phyloP scores from a whole-genome alignment of 2,329 filamentous ascomycete genomes.

The Aspergillus cejpii region DNA sequence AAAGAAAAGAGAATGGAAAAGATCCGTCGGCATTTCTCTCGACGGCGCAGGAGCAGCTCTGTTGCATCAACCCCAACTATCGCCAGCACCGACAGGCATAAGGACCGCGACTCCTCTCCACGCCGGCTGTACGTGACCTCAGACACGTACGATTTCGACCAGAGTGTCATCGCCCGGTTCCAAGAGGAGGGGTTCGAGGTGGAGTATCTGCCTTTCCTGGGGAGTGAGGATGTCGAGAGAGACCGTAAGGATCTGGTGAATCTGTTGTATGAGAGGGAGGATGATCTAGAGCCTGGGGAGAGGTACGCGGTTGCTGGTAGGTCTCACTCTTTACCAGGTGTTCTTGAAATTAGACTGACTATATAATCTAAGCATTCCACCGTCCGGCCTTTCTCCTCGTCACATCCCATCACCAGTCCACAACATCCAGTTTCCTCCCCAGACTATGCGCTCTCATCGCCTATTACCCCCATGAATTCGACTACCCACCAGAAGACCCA shows the following conservation, averaged over 20 bases:
- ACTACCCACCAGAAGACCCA: too few relatives aligned
- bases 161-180: slow-evolving; percentile 48
- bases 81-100: slow-evolving; percentile 5
- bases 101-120: slow-evolving; percentile 11
- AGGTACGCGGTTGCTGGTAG: slow-evolving; percentile 56
- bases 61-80: slow-evolving; percentile 1
- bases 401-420: slow-evolving; percentile 32
- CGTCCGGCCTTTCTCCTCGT: slow-evolving; percentile 52
- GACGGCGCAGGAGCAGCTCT: slow-evolving; percentile 13
- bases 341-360: not conserved
- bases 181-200: slow-evolving; percentile 53
- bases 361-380: slow-evolving; percentile 46
- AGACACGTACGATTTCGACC: slow-evolving; percentile 44
- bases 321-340: slow-evolving; percentile 5
- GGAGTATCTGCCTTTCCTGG: slow-evolving; percentile 46
- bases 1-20: slow-evolving; percentile 14
- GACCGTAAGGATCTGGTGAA: slow-evolving; percentile 45
- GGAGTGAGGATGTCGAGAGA: slow-evolving; percentile 36
- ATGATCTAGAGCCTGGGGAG: slow-evolving; percentile 50
- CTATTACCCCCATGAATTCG: slow-evolving; percentile 49
- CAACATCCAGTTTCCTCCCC: slow-evolving; percentile 49
- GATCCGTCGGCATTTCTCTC: slow-evolving; percentile 12
- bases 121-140: slow-evolving; percentile 29
- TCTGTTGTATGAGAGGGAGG: slow-evolving; percentile 45
- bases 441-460: slow-evolving; percentile 53